These are phyloP conservation scores for Ophiocytium majus DNA, from an alignment of 352 stramenopile species.

Conservation along the genomic window DNA sequence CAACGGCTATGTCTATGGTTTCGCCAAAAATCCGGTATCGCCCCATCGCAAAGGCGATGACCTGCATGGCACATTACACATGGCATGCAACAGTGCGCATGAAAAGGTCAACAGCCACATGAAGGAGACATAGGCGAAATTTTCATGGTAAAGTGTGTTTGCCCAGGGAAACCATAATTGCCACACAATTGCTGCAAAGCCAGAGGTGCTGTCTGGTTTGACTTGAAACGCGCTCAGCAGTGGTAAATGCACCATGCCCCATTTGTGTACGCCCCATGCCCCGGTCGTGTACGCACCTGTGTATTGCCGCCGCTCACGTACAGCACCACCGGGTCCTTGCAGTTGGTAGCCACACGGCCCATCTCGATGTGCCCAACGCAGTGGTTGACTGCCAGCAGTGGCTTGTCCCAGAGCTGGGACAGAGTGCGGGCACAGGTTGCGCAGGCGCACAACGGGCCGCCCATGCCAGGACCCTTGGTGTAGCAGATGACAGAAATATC, in stretches of 20 bases:
- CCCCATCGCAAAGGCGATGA: slow-evolving; percentile 68
- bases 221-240: no score
- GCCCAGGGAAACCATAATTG: no score
- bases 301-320: slow-evolving; percentile 99
- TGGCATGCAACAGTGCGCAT: slow-evolving; percentile 10
- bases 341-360: slow-evolving; percentile 92
- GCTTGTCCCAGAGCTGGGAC: slow-evolving; percentile 56
- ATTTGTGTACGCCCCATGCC: no score
- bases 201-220: no score
- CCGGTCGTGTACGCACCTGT: no score
- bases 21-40: slow-evolving; percentile 99
- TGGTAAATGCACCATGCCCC: no score
- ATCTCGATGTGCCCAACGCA: slow-evolving; percentile 99
- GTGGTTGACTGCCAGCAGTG: slow-evolving; percentile 88
- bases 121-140: no score
- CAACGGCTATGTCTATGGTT: slow-evolving; percentile 99
- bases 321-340: slow-evolving; percentile 91
- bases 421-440: slow-evolving; percentile 72
- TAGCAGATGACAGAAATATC: slow-evolving; percentile 90
- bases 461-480: slow-evolving; percentile 96
- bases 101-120: background rate
- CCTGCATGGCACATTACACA: slow-evolving; percentile 30
- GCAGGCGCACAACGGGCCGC: slow-evolving; percentile 90
- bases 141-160: no score
- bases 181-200: no score